Evolutionary conservation across 371 early-diverging fungal species (phyloP), one percentile per base, ranked within the genome.

Genomic region (Mortierella sp.): DNA sequence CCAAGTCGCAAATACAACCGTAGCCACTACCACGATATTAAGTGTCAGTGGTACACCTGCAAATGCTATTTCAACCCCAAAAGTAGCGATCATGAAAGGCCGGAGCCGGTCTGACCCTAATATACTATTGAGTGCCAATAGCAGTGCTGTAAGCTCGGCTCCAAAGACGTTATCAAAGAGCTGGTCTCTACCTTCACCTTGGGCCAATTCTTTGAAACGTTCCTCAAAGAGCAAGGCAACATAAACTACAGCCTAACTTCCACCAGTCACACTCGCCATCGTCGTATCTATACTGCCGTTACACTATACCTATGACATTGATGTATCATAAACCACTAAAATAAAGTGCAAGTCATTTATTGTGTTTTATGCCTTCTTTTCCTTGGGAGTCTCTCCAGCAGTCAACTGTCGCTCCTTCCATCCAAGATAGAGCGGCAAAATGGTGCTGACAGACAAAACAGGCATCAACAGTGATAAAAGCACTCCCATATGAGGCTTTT

Each of bases 391-490:
- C 30, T 45, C 58, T 12, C 35, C 63, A 6, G 45, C 64, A 22
- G 65, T 62, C 35, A 72, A 52, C 55, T 73, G 55, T 24, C 81
- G 77, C 62, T 87, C 89, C 63, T 72, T 77, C 58, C 76, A 78
- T 30, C 86, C 87, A 16, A 88, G 77, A 30, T 77, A 88, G 6
- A 90, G 22, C 0, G 90, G 90, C 30, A 90, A 63, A 16, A 87
- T 85, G 2, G 88, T 85, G 20, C 88, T 85, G 32, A 85, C 84
- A 1, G 90, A 87, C 6, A 88, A 64, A 2, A 87, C 26, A 2
- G 88, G 87, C 30, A 88, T 85, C 3, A 78, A 14, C 0, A 75
- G 14, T 0, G 83, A 69, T 39, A 83, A 61, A 0, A 68, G 28
- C 58, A 70, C 24, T 1, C 76, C 83, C 5, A 80, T 58, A 9